phyloP scores from a whole-genome alignment of 2,329 filamentous ascomycete species.

The Fusarium pininemorale region DNA sequence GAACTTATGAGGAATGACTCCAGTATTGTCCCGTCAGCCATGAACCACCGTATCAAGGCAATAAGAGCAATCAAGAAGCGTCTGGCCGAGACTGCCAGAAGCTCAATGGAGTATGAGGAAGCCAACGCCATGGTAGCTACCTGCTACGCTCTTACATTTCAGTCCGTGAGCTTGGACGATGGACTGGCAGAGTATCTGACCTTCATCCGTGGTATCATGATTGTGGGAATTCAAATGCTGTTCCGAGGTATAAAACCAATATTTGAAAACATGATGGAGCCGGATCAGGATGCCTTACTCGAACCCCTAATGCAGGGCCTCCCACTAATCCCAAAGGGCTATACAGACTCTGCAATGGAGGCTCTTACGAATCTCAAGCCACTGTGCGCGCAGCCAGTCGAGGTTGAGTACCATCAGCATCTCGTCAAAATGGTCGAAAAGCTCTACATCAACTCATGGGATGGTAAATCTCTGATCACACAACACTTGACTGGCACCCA shows the following conservation, averaged over 20 bases:
- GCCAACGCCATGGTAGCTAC: slow-evolving; percentile 68
- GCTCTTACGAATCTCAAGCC: slow-evolving; percentile 54
- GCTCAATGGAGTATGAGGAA: slow-evolving; percentile 58
- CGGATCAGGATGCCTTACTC: slow-evolving; percentile 53
- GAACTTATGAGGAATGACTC: slow-evolving; percentile 64
- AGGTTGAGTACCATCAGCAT: slow-evolving; percentile 57
- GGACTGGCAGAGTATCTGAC: slow-evolving; percentile 69
- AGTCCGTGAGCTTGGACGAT: slow-evolving; percentile 66
- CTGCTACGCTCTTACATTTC: slow-evolving; percentile 68
- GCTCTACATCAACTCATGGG: slow-evolving; percentile 62
- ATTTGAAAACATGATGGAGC: slow-evolving; percentile 57
- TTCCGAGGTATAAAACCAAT: slow-evolving; percentile 59
- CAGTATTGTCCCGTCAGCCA: slow-evolving; percentile 64
- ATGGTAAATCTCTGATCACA: slow-evolving; percentile 51
- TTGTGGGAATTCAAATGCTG: slow-evolving; percentile 65
- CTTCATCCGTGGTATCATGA: slow-evolving; percentile 65
- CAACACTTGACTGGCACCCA: background rate
- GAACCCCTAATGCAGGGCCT: slow-evolving; percentile 56
- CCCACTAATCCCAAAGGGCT: slow-evolving; percentile 56
- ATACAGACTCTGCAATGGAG: slow-evolving; percentile 57
- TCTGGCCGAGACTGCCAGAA: slow-evolving; percentile 54
- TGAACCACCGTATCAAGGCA: slow-evolving; percentile 72
- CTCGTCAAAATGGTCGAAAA: slow-evolving; percentile 60
- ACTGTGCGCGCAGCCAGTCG: slow-evolving; percentile 55
- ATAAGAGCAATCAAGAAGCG: slow-evolving; percentile 69